Base-by-base conservation (phyloP, 306 rosid genomes). In the Rubus parviflorus region DNA sequence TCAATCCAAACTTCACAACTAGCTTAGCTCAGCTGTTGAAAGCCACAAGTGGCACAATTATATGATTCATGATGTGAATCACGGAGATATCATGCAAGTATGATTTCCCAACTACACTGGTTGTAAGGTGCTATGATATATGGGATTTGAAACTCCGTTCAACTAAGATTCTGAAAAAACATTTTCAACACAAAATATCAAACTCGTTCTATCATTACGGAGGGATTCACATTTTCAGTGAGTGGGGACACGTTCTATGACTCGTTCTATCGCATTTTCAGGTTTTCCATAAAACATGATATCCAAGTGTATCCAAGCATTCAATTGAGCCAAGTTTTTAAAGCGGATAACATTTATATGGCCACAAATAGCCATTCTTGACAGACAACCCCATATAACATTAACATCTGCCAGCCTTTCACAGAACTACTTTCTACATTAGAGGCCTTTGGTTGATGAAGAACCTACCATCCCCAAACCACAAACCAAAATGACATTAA, bases 231-330 rank as follows among this genome's bases (percentile, higher is more conserved):
- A 30, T 30, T 1, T 51, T 51, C 46, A 71, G 10, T 8, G 7
- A 16, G 19, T 0, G 45, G 43, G 45, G 75, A 35, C 43, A 71
- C 2, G 11, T 73, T n/a, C n/a, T n/a, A n/a, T n/a, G n/a, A n/a
- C n/a, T n/a, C n/a, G n/a, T n/a, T n/a, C n/a, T n/a, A n/a, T n/a
- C n/a, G n/a, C n/a, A n/a, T n/a, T n/a, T n/a, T n/a, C n/a, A 22
- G 66, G 1, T 73, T 40, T 19, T n/a, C 73, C 57, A 3, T 46
- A 35, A 38, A 75, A 64, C 15, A 19, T 38, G 25, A 63, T 19
- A 49, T 49, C 37, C 52, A 75, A 62, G 23, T 19, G 72, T 72
- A 22, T 49, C 9, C 14, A 56, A 73, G 45, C 52, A 73, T 20
- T 40, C 51, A 20, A 73, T 10, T 1, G 0, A 37, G 11, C 11